Evolutionary conservation across 768 basidiomycete genomes (phyloP).

Genomic region (Clavaria fumosa): DNA sequence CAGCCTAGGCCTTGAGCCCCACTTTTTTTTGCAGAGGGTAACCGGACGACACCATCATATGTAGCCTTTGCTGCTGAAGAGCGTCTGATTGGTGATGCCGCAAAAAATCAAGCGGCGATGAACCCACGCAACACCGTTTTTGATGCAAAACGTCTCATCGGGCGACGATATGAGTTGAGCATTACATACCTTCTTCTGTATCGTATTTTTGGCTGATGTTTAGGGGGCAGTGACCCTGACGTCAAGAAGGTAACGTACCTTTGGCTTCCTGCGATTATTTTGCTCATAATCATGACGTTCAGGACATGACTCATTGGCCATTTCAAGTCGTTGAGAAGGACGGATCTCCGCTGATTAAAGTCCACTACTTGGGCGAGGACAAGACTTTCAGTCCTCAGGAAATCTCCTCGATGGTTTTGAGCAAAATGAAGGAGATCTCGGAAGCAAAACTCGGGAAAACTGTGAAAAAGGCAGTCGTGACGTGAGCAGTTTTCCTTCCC

Average conservation of each 20-base stretch:
- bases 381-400: slow-evolving; percentile 98
- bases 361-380: slow-evolving; percentile 84
- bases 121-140: slow-evolving; percentile 96
- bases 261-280: background rate
- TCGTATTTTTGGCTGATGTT: background rate
- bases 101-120: slow-evolving; percentile 98
- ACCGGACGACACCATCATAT: slow-evolving; percentile 92
- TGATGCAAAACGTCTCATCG: slow-evolving; percentile 96
- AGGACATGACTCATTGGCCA: slow-evolving; percentile 94
- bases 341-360: slow-evolving; percentile 78
- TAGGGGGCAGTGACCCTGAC: slow-evolving; percentile 28
- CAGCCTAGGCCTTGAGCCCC: too few relatives aligned
- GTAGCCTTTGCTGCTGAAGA: slow-evolving; percentile 91
- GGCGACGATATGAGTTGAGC: slow-evolving; percentile 57
- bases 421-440: slow-evolving; percentile 97
- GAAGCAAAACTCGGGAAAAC: slow-evolving; percentile 86
- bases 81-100: slow-evolving; percentile 97
- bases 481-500: slow-evolving; percentile 36
- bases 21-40: slow-evolving; percentile 34
- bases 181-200: background rate
- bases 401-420: slow-evolving; percentile 93
- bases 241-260: slow-evolving; percentile 26
- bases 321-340: slow-evolving; percentile 80
- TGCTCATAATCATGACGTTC: background rate
- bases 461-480: slow-evolving; percentile 85